Evolutionary conservation across 306 rosid species (phyloP).

Genomic region (Coriaria nepalensis): DNA sequence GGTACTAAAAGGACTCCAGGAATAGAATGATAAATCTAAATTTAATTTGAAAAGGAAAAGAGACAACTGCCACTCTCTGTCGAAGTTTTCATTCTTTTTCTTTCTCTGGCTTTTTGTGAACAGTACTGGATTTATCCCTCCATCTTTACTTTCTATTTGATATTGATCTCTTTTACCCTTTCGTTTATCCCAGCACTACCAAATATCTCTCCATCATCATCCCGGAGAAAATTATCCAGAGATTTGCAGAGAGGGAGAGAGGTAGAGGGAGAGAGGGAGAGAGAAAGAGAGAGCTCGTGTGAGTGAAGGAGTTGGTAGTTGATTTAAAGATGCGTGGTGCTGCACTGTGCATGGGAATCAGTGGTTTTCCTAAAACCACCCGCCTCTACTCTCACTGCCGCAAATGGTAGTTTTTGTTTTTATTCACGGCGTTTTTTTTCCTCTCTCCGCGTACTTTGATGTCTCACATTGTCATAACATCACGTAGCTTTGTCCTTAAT

Average conservation of each 20-base stretch:
- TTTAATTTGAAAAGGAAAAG: neutral
- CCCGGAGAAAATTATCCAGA: slow-evolving; percentile 24
- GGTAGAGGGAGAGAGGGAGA: slow-evolving; percentile 11
- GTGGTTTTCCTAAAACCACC: slow-evolving; percentile 32
- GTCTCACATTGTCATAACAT: too few species aligned
- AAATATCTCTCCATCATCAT: slow-evolving; percentile 19
- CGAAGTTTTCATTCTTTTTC: slow-evolving; percentile 5
- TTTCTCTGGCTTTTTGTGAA: neutral
- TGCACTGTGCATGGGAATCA: slow-evolving; percentile 22
- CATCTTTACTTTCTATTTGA: neutral
- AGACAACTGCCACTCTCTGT: neutral
- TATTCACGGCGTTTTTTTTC: too few species aligned
- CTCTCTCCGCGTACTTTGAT: too few species aligned
- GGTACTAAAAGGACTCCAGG: neutral
- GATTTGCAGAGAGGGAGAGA: slow-evolving; percentile 23
- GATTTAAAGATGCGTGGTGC: slow-evolving; percentile 24
- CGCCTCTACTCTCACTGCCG: too few species aligned
- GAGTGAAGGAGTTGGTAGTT: slow-evolving; percentile 18
- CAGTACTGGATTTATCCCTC: slow-evolving; percentile 17
- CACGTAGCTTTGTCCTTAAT: too few species aligned
- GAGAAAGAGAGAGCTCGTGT: slow-evolving; percentile 14
- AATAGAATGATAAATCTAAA: neutral
- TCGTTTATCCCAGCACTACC: slow-evolving; percentile 31
- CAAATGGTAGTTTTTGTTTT: too few species aligned
- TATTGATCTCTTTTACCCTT: neutral